Percentiles rank a stretch among this genome's conserved stretches.
Conservation (phyloP, 2,329 filamentous ascomycete genomes). For the Geosmithia flava region DNA sequence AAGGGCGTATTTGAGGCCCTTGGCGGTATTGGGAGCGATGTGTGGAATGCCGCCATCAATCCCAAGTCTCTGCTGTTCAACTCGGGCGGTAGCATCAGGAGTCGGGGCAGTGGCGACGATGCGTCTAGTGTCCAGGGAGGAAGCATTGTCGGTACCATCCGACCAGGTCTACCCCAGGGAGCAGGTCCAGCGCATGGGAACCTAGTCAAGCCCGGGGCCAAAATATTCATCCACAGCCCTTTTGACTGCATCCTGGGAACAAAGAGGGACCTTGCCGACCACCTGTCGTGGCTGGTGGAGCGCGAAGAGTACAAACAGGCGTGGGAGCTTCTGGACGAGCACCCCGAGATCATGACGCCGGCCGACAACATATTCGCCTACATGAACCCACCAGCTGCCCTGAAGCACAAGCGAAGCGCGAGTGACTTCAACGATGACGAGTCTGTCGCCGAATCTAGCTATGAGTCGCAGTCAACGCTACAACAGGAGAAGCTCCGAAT, state of each 20-base stretch:
- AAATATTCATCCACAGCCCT: conserved; percentile 92
- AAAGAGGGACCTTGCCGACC: conserved; percentile 75
- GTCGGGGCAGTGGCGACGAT: conserved; percentile 48
- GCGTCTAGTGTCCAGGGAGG: conserved; percentile 32
- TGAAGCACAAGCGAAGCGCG: conserved; percentile 22
- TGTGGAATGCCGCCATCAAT: conserved; percentile 87
- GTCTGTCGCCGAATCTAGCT: conserved; percentile 42
- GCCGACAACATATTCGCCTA: conserved; percentile 20
- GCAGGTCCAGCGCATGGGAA: conserved; percentile 34
- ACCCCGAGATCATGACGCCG: conserved; percentile 57
- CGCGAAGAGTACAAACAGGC: conserved; percentile 71
- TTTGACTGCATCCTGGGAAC: conserved; percentile 94
- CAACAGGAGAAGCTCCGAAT: conserved; percentile 75
- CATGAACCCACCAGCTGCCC: conserved; percentile 24
- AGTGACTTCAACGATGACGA: conserved; percentile 67
- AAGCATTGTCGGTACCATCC: conserved; percentile 18
- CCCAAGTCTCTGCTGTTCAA: conserved; percentile 79
- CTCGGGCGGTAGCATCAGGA: conserved; percentile 67
- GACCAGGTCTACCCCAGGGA: conserved; percentile 11
- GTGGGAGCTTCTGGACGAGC: conserved; percentile 80
- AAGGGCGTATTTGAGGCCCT: conserved; percentile 67
- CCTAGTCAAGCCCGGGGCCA: conserved; percentile 41
- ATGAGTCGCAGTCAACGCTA: conserved; percentile 26
- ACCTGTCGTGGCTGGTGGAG: conserved; percentile 74
- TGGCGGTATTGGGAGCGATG: conserved; percentile 57